A percentile compares a stretch with the other conserved stretches of the same genome.
phyloP scores from a whole-genome alignment of 768 basidiomycete species.

The Cantharellus anzutake region DNA sequence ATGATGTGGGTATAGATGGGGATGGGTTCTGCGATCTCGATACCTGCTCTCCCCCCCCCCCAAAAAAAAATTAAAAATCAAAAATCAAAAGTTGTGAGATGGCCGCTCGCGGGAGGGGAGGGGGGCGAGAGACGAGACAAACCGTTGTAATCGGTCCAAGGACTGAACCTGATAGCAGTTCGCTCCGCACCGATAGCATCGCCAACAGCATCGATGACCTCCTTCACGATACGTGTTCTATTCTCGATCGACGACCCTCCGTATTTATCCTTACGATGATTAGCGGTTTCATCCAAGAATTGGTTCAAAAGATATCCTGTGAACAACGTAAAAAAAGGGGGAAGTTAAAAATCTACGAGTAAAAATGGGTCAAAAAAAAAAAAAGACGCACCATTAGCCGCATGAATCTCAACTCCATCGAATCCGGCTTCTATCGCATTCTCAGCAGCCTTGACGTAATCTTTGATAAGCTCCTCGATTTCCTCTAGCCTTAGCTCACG shows the following conservation, averaged over 20 bases:
- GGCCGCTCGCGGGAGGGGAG: neutral
- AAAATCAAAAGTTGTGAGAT: neutral
- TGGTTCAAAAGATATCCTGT: slow-evolving; percentile 24
- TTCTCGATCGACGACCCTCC: slow-evolving; percentile 42
- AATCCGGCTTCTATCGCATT: slow-evolving; percentile 47
- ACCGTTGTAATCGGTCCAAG: slow-evolving; percentile 20
- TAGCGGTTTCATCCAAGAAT: slow-evolving; percentile 38
- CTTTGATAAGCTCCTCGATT: slow-evolving; percentile 12
- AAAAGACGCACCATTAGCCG: slow-evolving; percentile 8
- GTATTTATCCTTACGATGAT: slow-evolving; percentile 42
- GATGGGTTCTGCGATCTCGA: slow-evolving; percentile 28
- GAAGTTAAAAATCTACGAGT: neutral
- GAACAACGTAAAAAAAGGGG: neutral
- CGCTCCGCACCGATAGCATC: slow-evolving; percentile 33
- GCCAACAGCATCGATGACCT: slow-evolving; percentile 32
- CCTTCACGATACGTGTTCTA: slow-evolving; percentile 35
- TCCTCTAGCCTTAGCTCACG: slow-evolving; percentile 12
- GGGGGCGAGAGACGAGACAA: neutral
- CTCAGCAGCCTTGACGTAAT: slow-evolving; percentile 27
- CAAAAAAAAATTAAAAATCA: too few relatives aligned
- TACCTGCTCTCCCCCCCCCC: slow-evolving; percentile 13
- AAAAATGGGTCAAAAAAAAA: neutral
- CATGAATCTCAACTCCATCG: slow-evolving; percentile 37
- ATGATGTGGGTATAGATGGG: slow-evolving; percentile 35
- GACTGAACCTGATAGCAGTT: slow-evolving; percentile 38